A percentile compares a stretch with the other conserved stretches of the same genome.
phyloP scores from a whole-genome alignment of 2,329 filamentous ascomycete genomes.

The Fonsecaea pugnacius region DNA sequence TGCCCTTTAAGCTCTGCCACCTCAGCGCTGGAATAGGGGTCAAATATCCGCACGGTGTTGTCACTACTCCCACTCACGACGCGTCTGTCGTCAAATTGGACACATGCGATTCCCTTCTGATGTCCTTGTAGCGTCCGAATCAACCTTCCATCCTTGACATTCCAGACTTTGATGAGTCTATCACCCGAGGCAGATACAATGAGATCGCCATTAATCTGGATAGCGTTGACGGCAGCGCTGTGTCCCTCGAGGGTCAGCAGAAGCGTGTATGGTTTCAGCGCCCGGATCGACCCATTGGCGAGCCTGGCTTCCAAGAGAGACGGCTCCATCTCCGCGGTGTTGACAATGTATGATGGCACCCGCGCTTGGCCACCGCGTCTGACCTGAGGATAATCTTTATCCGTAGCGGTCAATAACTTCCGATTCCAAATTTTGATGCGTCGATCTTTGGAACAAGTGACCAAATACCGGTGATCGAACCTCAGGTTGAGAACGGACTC shows the following conservation, averaged over 20 bases:
- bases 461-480: constrained; percentile 87
- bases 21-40: constrained; percentile 81
- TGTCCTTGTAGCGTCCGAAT: constrained; percentile 82
- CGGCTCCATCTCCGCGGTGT: constrained; percentile 51
- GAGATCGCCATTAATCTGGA: constrained; percentile 82
- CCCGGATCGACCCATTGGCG: constrained; percentile 47
- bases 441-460: constrained; percentile 97
- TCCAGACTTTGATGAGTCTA: constrained; percentile 91
- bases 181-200: constrained; percentile 96
- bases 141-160: constrained; percentile 78
- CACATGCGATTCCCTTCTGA: constrained; percentile 93
- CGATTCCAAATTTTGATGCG: constrained; percentile 97
- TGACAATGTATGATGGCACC: constrained; percentile 59
- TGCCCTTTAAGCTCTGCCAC: constrained; percentile 86
- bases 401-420: constrained; percentile 59
- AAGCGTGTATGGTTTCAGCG: constrained; percentile 70
- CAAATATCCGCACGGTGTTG: constrained; percentile 93
- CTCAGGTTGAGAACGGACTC: constrained; percentile 93
- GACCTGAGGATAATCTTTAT: constrained; percentile 51
- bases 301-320: constrained; percentile 49
- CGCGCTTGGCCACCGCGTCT: constrained; percentile 41
- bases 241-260: constrained; percentile 84
- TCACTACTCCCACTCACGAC: constrained; percentile 97
- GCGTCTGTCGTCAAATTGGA: constrained; percentile 90
- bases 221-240: constrained; percentile 89